A percentile compares a stretch with the other conserved stretches of the same genome.
Conservation (phyloP, 768 basidiomycete species). For the Xanthoconium stramineum region DNA sequence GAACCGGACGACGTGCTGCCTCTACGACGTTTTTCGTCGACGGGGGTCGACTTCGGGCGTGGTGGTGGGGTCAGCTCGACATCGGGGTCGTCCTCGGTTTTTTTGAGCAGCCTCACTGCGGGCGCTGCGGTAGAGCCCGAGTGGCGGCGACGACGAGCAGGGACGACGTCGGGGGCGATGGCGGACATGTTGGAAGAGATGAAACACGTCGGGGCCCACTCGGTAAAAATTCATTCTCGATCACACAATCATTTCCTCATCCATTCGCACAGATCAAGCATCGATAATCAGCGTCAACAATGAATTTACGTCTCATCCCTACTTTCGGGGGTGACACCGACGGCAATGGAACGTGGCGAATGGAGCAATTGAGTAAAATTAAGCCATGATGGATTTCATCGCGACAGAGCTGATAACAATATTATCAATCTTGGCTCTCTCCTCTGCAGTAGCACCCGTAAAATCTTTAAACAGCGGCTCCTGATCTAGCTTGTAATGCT, state of each 20-base stretch:
- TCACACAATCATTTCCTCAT: background rate
- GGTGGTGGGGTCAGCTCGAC: constrained; percentile 48
- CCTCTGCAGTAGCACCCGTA: constrained; percentile 33
- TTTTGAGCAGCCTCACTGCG: constrained; percentile 21
- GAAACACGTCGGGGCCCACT: background rate
- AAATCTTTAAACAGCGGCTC: constrained; percentile 43
- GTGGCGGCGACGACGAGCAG: constrained; percentile 56
- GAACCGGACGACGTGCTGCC: constrained; percentile 37
- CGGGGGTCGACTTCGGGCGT: constrained; percentile 72
- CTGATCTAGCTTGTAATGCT: constrained; percentile 70
- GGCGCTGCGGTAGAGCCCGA: constrained; percentile 49
- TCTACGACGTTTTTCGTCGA: constrained; percentile 52
- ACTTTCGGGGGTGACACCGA: too few species aligned
- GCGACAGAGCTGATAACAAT: constrained; percentile 79
- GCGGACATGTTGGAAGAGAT: constrained; percentile 13
- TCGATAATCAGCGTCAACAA: too few species aligned
- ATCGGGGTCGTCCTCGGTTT: constrained; percentile 20
- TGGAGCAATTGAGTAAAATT: too few species aligned
- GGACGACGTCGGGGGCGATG: constrained; percentile 9
- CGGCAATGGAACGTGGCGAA: too few species aligned
- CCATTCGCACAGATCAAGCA: background rate
- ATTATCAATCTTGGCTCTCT: constrained; percentile 49
- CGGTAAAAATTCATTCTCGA: background rate
- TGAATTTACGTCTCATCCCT: too few species aligned
- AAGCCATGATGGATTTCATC: constrained; percentile 63